Base-by-base conservation (phyloP, 179 eudicot species). In the Silene noctiflora region DNA sequence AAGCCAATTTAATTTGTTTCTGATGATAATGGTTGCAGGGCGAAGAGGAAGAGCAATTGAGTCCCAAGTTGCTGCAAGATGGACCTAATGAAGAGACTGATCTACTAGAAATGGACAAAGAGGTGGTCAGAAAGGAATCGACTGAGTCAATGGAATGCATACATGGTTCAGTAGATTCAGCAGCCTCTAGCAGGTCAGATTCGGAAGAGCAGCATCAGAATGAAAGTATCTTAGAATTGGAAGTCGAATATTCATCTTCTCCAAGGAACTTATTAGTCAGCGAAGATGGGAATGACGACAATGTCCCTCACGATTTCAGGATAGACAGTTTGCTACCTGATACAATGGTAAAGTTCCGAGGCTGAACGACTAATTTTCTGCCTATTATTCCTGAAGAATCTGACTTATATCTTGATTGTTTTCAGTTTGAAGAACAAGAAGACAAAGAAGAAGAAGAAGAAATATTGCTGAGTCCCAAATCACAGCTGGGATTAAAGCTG, bases 111-210 rank as follows among this genome's bases (percentile, higher is more conserved):
- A 67, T 75, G 51, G 79, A 79, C 44, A 79, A 78, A 75, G 20
- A 51, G 0, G 66, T 72, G 20, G 42, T 76, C 13, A 60, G 76
- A 35, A 72, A 71, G 31, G 82, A 66, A 71, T 78, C 69, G 6
- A 72, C 71, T 46, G 82, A 48, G 74, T 82, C 85, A 0, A 21
- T 82, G 77, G 85, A 82, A 51, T 79, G 85, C 75, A 75, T 81
- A 72, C 79, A 82, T 67, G 85, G 85, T 21, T 82, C 85, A 33
- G 75, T 82, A 46, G 85, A 79, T 25, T 82, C 82, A 13, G 76
- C 77, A 19, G 82, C 72, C 44, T 82, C 82, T 5, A 72, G 75
- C 65, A 73, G 22, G 7, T 67, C 67, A 35, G 80, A 82, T 48
- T 72, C 73, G 73, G 85, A 82, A 72, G 79, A 82, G 20, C 82